Base-by-base conservation (phyloP, 495 filamentous ascomycete species). In the Sphaerosporella brunnea region DNA sequence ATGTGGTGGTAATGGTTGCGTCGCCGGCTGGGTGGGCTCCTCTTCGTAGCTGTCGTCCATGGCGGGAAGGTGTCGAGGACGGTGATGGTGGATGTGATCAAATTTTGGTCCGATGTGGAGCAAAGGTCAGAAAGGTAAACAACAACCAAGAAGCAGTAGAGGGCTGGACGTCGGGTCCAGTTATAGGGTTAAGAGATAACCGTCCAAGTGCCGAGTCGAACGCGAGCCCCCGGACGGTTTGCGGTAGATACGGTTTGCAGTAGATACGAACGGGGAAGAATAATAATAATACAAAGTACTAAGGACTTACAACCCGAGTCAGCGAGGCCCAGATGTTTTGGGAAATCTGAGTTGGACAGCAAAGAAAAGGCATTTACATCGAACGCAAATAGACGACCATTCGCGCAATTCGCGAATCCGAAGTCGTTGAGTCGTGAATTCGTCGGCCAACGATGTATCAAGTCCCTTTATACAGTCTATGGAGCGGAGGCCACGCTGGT, bases 1-100 rank as follows among this genome's bases (percentile, higher is more conserved):
- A 34, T 84, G 82, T 62, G 93, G 88, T 47, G 81, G 64, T 47
- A 79, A 74, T 54, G 73, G 78, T 58, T 96, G 86, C 1, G 90
- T 95, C 36, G 78, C 74, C 71, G 70, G 62, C 44, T 65, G 63
- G 0, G 63, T 65, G 32, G 58, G 38, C 44, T 61, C 58, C 48
- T 66, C 64, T 16, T 67, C 64, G 4, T 18, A 46, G 11, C 21
- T 25, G 15, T 46, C 28, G 11, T 46, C 43, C 43, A 46, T 46
- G 1, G 41, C 18, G 37, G 37, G 5, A n/a, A n/a, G n/a, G n/a
- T 40, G 7, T 40, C 28, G 5, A 32, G 5, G 28, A 32, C 13
- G 28, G 28, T 32, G 28, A 5, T 7, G 13, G 7, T 32, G 7
- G 28, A 7, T 5, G 28, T 32, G 13, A 7, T 7, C 7, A 32